Conservation (phyloP, 2,329 filamentous ascomycete genomes). For the Cadophora gregata region DNA sequence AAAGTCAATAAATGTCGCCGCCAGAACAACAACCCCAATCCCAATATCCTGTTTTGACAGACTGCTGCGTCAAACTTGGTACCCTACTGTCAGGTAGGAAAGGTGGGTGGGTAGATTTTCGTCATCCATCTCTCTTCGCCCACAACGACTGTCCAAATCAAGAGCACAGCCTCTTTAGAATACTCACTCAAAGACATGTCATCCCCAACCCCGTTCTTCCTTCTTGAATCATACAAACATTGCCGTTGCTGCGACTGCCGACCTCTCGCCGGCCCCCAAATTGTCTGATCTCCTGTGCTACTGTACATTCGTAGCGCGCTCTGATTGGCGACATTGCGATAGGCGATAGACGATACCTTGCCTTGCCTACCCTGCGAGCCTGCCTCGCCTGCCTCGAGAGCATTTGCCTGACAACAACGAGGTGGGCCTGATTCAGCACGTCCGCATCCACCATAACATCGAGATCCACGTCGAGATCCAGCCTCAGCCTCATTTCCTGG, state of each 20-base stretch:
- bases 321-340: not conserved
- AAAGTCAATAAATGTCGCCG: not conserved
- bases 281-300: not conserved
- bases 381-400: not conserved
- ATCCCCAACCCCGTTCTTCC: not conserved
- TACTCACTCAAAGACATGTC: not conserved
- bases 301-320: not conserved
- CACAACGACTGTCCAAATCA: not conserved
- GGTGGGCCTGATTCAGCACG: conserved; percentile 1
- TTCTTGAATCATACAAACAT: not conserved
- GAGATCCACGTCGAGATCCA: conserved; percentile 6
- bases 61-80: not conserved
- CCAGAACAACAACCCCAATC: not conserved
- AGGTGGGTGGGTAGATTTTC: not conserved
- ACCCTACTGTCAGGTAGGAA: not conserved
- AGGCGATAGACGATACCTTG: not conserved
- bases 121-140: not conserved
- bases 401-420: not conserved
- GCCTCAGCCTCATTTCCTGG: conserved; percentile 1
- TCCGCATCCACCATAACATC: conserved; percentile 9
- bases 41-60: not conserved
- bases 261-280: not conserved
- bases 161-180: not conserved
- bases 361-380: no score
- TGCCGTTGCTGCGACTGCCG: not conserved